Conservation (phyloP, 495 filamentous ascomycete species). For the Aspergillus incahuasiensis region DNA sequence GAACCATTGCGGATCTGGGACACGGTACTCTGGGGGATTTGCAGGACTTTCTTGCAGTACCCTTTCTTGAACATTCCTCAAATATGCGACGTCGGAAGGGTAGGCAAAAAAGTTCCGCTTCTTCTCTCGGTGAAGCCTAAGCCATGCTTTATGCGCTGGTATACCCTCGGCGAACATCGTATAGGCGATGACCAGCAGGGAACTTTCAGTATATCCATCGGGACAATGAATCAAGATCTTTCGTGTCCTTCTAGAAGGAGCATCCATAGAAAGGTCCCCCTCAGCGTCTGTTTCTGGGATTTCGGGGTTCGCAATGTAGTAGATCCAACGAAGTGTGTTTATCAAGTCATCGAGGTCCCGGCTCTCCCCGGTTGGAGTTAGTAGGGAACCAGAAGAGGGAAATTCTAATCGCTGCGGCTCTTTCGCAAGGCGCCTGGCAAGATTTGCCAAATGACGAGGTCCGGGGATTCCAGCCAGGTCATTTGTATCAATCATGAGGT, state of each 20-base stretch:
- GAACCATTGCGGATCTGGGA: constrained; percentile 70
- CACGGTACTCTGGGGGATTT: constrained; percentile 21
- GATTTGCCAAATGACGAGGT: constrained; percentile 47
- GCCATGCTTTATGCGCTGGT: constrained; percentile 78
- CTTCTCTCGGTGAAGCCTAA: constrained; percentile 73
- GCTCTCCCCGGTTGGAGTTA: constrained; percentile 73
- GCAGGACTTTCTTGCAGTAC: constrained; percentile 55
- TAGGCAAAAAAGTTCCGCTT: constrained; percentile 95
- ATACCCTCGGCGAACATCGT: constrained; percentile 82
- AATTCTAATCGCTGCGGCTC: constrained; percentile 70
- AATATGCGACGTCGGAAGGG: constrained; percentile 75
- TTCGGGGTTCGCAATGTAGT: constrained; percentile 63
- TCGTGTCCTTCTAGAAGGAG: constrained; percentile 35
- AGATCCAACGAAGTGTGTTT: constrained; percentile 84
- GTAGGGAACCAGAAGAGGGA: constrained; percentile 85
- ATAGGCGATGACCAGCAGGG: constrained; percentile 81
- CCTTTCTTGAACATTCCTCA: constrained; percentile 68
- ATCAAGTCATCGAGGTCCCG: constrained; percentile 77
- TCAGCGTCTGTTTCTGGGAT: constrained; percentile 48
- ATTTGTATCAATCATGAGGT: constrained; percentile 80
- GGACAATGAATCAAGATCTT: constrained; percentile 87
- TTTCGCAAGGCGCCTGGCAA: constrained; percentile 53
- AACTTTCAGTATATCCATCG: constrained; percentile 94
- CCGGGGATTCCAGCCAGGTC: constrained; percentile 70
- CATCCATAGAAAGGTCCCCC: constrained; percentile 52